Percentiles rank a stretch among this genome's conserved stretches.
Evolutionary conservation across 2,329 filamentous ascomycete genomes (phyloP).

Genomic region (Endoconidiophora laricicola): DNA sequence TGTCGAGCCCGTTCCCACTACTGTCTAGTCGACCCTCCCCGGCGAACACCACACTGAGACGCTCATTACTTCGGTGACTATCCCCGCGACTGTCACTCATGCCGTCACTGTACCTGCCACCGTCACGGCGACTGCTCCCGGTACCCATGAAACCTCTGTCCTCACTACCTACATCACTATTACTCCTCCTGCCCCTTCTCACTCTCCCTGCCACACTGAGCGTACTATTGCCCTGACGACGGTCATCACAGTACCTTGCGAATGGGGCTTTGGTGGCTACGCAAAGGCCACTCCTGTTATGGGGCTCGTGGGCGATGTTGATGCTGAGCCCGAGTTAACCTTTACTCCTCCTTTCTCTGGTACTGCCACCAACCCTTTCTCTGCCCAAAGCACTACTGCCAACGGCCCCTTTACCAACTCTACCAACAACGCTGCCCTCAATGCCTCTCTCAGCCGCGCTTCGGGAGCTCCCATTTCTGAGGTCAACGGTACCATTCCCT

Average conservation of each 20-base stretch:
- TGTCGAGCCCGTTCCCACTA: slow-evolving; percentile 20
- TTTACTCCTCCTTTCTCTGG: background rate
- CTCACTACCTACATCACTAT: slow-evolving; percentile 11
- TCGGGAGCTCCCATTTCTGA: slow-evolving; percentile 10
- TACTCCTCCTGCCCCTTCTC: slow-evolving; percentile 5
- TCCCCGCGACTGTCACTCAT: slow-evolving; percentile 9
- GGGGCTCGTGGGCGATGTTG: background rate
- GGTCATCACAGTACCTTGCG: slow-evolving; percentile 9
- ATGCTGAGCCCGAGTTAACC: background rate
- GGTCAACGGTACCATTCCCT: background rate
- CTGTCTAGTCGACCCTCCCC: background rate
- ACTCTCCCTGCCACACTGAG: slow-evolving; percentile 5
- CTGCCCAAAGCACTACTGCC: background rate
- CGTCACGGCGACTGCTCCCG: slow-evolving; percentile 9
- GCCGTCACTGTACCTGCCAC: slow-evolving; percentile 10
- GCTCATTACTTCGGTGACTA: slow-evolving; percentile 7
- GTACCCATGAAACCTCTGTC: slow-evolving; percentile 5
- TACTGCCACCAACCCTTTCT: background rate
- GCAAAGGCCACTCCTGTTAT: background rate
- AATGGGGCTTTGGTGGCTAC: background rate
- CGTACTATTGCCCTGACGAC: slow-evolving; percentile 11
- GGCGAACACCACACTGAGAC: slow-evolving; percentile 7
- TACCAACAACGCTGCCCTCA: slow-evolving; percentile 8
- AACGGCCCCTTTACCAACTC: slow-evolving; percentile 9
- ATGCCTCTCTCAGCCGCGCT: slow-evolving; percentile 12